Evolutionary conservation across 2,329 filamentous ascomycete genomes (phyloP).

Genomic region (Cylindrodendrum hubeiense): DNA sequence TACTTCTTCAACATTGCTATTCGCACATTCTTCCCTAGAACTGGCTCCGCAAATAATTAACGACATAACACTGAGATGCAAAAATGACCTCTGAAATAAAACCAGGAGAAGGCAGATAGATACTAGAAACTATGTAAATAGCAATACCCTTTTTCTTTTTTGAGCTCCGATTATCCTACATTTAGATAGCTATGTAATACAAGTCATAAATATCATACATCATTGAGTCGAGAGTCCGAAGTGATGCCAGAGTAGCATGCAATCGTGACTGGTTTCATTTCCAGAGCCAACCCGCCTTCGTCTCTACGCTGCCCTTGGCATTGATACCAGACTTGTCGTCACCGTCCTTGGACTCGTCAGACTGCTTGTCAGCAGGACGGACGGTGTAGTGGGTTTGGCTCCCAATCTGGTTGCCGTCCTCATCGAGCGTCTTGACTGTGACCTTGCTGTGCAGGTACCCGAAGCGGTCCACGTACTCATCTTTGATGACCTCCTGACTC

Average conservation of each 20-base stretch:
- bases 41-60: no score
- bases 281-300: conserved; percentile 56
- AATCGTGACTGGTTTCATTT: conserved; percentile 43
- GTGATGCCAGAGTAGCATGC: not conserved
- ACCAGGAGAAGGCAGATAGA: no score
- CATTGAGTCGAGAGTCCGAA: conserved; percentile 25
- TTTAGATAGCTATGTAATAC: not conserved
- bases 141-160: no score
- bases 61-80: no score
- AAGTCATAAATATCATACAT: conserved; percentile 28
- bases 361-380: conserved; percentile 40
- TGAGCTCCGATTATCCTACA: conserved; percentile 7
- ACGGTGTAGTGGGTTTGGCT: conserved; percentile 52
- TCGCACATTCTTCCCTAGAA: no score
- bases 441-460: conserved; percentile 59
- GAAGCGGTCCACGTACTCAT: conserved; percentile 57
- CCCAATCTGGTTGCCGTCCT: conserved; percentile 56
- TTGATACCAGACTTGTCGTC: conserved; percentile 31
- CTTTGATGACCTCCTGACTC: conserved; percentile 51
- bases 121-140: no score
- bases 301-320: conserved; percentile 34
- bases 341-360: conserved; percentile 19
- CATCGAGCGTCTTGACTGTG: conserved; percentile 55
- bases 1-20: no score
- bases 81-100: no score